A percentile compares a stretch with the other conserved stretches of the same genome.
phyloP scores from a whole-genome alignment of 2,329 filamentous ascomycete genomes.

The Ilyonectria sp. region DNA sequence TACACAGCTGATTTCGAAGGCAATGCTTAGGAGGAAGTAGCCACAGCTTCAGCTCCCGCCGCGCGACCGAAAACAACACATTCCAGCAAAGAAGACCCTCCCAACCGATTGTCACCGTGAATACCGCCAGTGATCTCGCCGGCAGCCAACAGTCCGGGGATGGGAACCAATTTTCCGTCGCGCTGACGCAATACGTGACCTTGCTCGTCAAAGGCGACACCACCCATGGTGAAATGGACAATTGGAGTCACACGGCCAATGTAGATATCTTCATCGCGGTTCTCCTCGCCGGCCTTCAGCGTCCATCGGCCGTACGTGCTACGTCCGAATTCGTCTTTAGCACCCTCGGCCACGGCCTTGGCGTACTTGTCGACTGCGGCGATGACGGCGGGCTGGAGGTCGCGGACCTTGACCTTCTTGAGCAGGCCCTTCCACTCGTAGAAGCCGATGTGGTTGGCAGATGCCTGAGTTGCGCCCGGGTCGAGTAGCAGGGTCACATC shows the following conservation, averaged over 20 bases:
- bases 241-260: slow-evolving; percentile 74
- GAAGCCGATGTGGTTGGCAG: slow-evolving; percentile 72
- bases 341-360: slow-evolving; percentile 56
- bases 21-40: slow-evolving; percentile 12
- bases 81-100: slow-evolving; percentile 73
- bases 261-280: slow-evolving; percentile 68
- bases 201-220: slow-evolving; percentile 69
- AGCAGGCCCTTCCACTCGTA: slow-evolving; percentile 75
- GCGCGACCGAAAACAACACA: slow-evolving; percentile 76
- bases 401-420: slow-evolving; percentile 67
- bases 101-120: slow-evolving; percentile 74
- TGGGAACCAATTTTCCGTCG: slow-evolving; percentile 56
- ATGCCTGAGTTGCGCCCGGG: slow-evolving; percentile 67
- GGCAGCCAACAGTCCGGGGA: slow-evolving; percentile 73
- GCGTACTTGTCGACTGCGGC: slow-evolving; percentile 66
- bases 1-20: background rate
- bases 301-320: slow-evolving; percentile 70
- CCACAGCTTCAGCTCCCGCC: slow-evolving; percentile 59
- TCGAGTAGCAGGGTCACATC: slow-evolving; percentile 72
- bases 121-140: slow-evolving; percentile 77
- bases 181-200: slow-evolving; percentile 63
- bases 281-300: slow-evolving; percentile 59
- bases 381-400: slow-evolving; percentile 60
- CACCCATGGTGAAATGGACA: slow-evolving; percentile 78
- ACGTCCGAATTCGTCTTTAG: slow-evolving; percentile 63